Percentiles rank a stretch among this genome's conserved stretches.
These are phyloP conservation scores for Schwanniomyces sp. DNA, from an alignment of 805 yeast genomes.

Conservation along the genomic window DNA sequence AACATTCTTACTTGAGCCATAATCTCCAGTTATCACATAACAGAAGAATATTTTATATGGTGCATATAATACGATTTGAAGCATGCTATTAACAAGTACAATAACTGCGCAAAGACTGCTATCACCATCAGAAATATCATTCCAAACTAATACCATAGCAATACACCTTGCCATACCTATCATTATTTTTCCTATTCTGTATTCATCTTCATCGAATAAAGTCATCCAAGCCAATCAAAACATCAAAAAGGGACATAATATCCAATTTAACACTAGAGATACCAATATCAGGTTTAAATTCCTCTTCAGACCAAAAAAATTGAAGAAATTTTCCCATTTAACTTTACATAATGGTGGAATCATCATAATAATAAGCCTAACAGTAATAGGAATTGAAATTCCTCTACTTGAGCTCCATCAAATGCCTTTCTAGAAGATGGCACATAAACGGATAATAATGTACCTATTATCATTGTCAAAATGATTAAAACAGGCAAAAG, in stretches of 20 bases:
- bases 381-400: conserved; percentile 46
- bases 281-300: conserved; percentile 28
- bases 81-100: conserved; percentile 50
- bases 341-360: conserved; percentile 57
- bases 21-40: conserved; percentile 37
- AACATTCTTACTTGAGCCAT: conserved; percentile 6
- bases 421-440: conserved; percentile 37
- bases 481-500: conserved; percentile 35
- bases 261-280: conserved; percentile 54
- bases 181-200: conserved; percentile 56
- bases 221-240: conserved; percentile 55
- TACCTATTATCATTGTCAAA: conserved; percentile 37
- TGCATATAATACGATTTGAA: conserved; percentile 54
- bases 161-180: conserved; percentile 61
- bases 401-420: conserved; percentile 30
- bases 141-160: conserved; percentile 65
- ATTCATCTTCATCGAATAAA: conserved; percentile 47
- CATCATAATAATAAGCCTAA: conserved; percentile 58
- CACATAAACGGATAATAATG: conserved; percentile 40
- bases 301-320: conserved; percentile 8
- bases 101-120: conserved; percentile 49
- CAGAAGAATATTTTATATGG: conserved; percentile 51
- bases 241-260: conserved; percentile 57
- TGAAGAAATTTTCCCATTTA: conserved; percentile 44
- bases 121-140: conserved; percentile 54